phyloP scores from a whole-genome alignment of 1,139 yeast genomes.

The Lizanozyma gosingica region DNA sequence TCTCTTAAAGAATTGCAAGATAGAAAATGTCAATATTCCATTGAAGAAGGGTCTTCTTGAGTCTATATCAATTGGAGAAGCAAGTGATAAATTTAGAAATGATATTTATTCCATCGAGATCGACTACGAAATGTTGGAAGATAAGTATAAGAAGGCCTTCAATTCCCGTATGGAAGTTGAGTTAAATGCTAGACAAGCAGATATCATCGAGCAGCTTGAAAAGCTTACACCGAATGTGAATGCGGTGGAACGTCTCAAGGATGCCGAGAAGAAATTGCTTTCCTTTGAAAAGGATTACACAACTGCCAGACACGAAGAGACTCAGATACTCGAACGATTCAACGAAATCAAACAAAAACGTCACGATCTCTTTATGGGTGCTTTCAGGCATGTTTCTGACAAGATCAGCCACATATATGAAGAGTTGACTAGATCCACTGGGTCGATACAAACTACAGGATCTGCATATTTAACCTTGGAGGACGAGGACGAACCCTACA shows the following conservation, averaged over 20 bases:
- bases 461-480: slow-evolving; percentile 84
- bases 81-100: slow-evolving; percentile 12
- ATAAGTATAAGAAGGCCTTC: slow-evolving; percentile 29
- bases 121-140: slow-evolving; percentile 38
- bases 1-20: slow-evolving; percentile 63
- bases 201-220: slow-evolving; percentile 40
- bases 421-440: slow-evolving; percentile 64
- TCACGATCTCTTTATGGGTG: slow-evolving; percentile 53
- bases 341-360: slow-evolving; percentile 53
- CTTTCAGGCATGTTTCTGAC: slow-evolving; percentile 67
- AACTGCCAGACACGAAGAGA: slow-evolving; percentile 53
- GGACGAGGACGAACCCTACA: slow-evolving; percentile 84
- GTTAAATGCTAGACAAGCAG: slow-evolving; percentile 27
- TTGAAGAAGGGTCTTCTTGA: slow-evolving; percentile 48
- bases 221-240: slow-evolving; percentile 69
- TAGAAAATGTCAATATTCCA: slow-evolving; percentile 64
- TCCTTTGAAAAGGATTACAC: slow-evolving; percentile 61
- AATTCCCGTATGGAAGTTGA: slow-evolving; percentile 38
- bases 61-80: slow-evolving; percentile 38
- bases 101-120: slow-evolving; percentile 40
- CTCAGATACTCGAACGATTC: slow-evolving; percentile 47
- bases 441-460: slow-evolving; percentile 71
- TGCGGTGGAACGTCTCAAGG: slow-evolving; percentile 68
- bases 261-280: slow-evolving; percentile 53
- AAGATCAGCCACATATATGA: slow-evolving; percentile 77